Conservation (phyloP, 2,329 filamentous ascomycete genomes). For the Colletotrichum coccodes region DNA sequence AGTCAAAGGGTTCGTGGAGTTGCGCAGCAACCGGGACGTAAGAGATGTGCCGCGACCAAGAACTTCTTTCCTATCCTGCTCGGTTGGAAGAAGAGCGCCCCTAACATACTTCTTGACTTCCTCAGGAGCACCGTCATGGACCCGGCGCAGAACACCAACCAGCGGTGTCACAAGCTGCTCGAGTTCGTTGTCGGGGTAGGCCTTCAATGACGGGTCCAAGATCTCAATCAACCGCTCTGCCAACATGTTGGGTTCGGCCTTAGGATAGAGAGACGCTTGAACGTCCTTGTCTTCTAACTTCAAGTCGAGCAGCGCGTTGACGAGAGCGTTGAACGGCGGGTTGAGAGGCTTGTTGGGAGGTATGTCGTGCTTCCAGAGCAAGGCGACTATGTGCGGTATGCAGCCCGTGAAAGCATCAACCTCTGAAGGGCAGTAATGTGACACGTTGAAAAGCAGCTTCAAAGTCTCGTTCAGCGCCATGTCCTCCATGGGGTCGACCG, state of each 20-base stretch:
- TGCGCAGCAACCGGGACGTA: constrained; percentile 78
- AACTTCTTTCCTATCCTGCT: constrained; percentile 79
- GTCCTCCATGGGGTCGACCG: constrained; percentile 71
- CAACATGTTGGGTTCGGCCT: constrained; percentile 66
- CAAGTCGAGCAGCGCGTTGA: constrained; percentile 86
- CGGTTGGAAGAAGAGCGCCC: constrained; percentile 76
- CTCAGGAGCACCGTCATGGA: constrained; percentile 77
- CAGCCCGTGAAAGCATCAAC: constrained; percentile 71
- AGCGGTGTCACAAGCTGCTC: constrained; percentile 78
- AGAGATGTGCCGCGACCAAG: constrained; percentile 81
- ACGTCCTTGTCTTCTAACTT: constrained; percentile 69
- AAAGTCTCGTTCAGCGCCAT: constrained; percentile 86
- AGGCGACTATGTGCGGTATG: constrained; percentile 75
- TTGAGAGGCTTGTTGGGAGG: constrained; percentile 75
- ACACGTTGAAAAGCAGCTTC: constrained; percentile 91
- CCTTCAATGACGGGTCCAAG: constrained; percentile 72
- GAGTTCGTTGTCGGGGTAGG: constrained; percentile 75
- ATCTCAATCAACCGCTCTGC: constrained; percentile 75
- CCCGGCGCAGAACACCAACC: constrained; percentile 75
- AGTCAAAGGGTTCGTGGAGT: constrained; percentile 78
- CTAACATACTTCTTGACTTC: constrained; percentile 72
- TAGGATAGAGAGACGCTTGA: constrained; percentile 72
- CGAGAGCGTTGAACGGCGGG: constrained; percentile 73
- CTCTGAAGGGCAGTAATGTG: constrained; percentile 75
- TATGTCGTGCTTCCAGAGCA: constrained; percentile 71